phyloP scores from a whole-genome alignment of 148 eudicot species.

The Rhododendron vialii region DNA sequence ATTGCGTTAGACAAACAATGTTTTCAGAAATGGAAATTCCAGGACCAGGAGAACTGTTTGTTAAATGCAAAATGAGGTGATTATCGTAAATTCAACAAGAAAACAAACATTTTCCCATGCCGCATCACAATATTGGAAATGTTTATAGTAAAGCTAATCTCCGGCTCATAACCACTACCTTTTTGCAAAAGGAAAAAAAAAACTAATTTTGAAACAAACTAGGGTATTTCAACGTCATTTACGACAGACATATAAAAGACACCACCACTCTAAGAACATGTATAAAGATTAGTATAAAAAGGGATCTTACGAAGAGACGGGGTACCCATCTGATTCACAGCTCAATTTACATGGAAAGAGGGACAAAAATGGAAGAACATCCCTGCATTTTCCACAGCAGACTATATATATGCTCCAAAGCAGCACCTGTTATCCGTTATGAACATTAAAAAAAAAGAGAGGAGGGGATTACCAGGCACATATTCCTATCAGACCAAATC shows the following conservation, averaged over 20 bases:
- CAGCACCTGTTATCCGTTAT: slow-evolving; percentile 26
- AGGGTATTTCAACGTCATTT: background rate
- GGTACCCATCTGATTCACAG: slow-evolving; percentile 15
- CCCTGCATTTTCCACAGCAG: slow-evolving; percentile 13
- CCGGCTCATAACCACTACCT: background rate
- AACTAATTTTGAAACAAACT: background rate
- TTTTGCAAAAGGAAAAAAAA: background rate
- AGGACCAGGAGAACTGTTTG: background rate
- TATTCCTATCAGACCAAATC: slow-evolving; percentile 11
- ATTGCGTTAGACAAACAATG: background rate
- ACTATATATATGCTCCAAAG: background rate
- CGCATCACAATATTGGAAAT: background rate
- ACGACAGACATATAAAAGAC: background rate
- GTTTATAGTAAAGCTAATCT: background rate
- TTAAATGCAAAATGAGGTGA: background rate
- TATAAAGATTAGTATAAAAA: background rate
- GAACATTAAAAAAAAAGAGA: slow-evolving; percentile 12
- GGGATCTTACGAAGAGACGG: background rate
- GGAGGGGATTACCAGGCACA: slow-evolving; percentile 19
- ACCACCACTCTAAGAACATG: background rate
- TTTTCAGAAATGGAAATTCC: background rate
- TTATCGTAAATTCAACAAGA: background rate
- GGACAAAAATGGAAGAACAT: slow-evolving; percentile 6
- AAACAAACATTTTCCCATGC: background rate
- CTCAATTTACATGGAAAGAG: slow-evolving; percentile 26